Percentiles rank a stretch among this genome's conserved stretches.
These are phyloP conservation scores for Malus domestica DNA, from an alignment of 306 rosid species.

Conservation along the genomic window ASM211411v1 NC_041793.1:46993501-46994000, in stretches of 20 bases:
- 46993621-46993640: conserved; percentile 10
- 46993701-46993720: neutral
- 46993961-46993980: conserved; percentile 47
- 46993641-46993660: neutral
- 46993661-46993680: neutral
- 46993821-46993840: conserved; percentile 37
- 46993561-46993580: conserved; percentile 9
- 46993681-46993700: neutral
- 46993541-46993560: conserved; percentile 92
- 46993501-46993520: conserved; percentile 85
- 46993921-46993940: conserved; percentile 61
- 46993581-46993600: conserved; percentile 1
- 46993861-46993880: conserved; percentile 83
- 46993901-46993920: conserved; percentile 92
- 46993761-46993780: neutral
- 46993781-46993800: conserved; percentile 1
- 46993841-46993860: conserved; percentile 92
- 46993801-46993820: conserved; percentile 30
- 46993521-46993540: conserved; percentile 79
- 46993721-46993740: too few species aligned
- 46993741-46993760: neutral
- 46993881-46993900: conserved; percentile 82
- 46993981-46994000: neutral
- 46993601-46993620: neutral
- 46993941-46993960: conserved; percentile 83